Evolutionary conservation across 1,284 basidiomycete genomes (phyloP).

Genomic region (Irpex lacteus): DNA sequence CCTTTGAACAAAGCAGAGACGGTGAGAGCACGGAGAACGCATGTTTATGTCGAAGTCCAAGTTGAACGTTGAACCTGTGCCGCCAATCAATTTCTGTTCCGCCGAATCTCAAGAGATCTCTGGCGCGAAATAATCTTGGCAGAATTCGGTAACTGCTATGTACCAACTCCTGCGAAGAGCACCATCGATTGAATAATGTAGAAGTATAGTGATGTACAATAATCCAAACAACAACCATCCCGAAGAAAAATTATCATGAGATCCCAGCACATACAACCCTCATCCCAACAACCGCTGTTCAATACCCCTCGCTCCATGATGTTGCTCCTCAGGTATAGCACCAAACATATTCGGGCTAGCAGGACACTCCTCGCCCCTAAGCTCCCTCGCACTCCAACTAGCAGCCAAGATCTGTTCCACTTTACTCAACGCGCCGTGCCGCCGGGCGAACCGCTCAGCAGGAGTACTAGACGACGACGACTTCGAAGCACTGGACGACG

Average conservation of each 20-base stretch:
- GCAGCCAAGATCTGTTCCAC: conserved; percentile 33
- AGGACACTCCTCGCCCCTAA: conserved; percentile 11
- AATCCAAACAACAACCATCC: not conserved
- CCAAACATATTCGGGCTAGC: conserved; percentile 13
- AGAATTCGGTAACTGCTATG: no score
- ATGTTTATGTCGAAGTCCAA: not conserved
- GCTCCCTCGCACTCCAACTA: conserved; percentile 28
- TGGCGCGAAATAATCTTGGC: not conserved
- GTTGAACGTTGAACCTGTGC: not conserved
- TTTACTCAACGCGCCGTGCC: conserved; percentile 26
- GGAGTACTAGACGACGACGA: conserved; percentile 17
- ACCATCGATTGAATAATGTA: not conserved
- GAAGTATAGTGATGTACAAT: not conserved
- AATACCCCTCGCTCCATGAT: not conserved
- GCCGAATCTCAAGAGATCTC: not conserved
- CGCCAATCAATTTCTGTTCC: not conserved
- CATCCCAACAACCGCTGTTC: not conserved
- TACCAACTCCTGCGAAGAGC: no score
- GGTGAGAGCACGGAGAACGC: not conserved
- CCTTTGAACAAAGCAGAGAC: not conserved
- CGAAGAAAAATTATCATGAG: no score
- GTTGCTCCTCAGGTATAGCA: not conserved
- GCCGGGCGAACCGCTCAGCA: conserved; percentile 15
- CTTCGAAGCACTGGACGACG: conserved; percentile 5
- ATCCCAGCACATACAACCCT: not conserved